Percentiles rank a stretch among this genome's conserved stretches.
phyloP scores from a whole-genome alignment of 1,284 basidiomycete species.

The Ceratobasidium sp. region DNA sequence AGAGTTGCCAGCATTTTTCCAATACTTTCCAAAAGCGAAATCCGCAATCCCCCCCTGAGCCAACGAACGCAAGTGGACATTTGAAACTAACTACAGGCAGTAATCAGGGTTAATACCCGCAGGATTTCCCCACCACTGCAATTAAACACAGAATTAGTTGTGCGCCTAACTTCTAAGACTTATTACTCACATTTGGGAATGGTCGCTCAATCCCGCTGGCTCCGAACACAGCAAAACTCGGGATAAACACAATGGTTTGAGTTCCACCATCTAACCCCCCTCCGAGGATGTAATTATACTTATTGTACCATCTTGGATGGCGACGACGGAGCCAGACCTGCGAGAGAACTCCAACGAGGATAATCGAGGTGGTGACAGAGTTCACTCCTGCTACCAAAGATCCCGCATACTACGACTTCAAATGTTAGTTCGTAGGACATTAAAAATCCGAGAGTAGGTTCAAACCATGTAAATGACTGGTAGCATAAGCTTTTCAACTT shows the following conservation, averaged over 20 bases:
- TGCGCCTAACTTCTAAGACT: not conserved
- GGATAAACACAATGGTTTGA: constrained; percentile 75
- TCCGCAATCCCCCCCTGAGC: too few relatives aligned
- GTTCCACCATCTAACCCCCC: constrained; percentile 77
- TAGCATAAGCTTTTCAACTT: constrained; percentile 65
- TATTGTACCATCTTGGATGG: constrained; percentile 70
- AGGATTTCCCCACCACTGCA: constrained; percentile 70
- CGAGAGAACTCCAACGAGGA: constrained; percentile 69
- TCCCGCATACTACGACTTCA: constrained; percentile 59
- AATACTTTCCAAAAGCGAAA: too few relatives aligned
- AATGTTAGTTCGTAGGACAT: constrained; percentile 2
- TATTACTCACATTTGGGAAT: constrained; percentile 65
- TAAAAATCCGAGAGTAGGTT: not conserved
- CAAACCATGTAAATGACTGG: constrained; percentile 68
- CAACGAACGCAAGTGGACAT: not conserved
- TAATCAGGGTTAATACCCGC: constrained; percentile 67
- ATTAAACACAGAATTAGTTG: not conserved
- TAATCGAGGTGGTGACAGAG: constrained; percentile 64
- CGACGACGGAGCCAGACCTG: constrained; percentile 71
- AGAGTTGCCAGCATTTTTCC: too few relatives aligned
- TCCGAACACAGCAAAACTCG: constrained; percentile 78
- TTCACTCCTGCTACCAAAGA: constrained; percentile 68
- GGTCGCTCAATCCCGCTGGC: constrained; percentile 66
- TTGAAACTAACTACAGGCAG: constrained; percentile 54
- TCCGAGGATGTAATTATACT: constrained; percentile 78